Evolutionary conservation across 495 filamentous ascomycete species (phyloP).

Genomic region (Aspergillus conjunctus): DNA sequence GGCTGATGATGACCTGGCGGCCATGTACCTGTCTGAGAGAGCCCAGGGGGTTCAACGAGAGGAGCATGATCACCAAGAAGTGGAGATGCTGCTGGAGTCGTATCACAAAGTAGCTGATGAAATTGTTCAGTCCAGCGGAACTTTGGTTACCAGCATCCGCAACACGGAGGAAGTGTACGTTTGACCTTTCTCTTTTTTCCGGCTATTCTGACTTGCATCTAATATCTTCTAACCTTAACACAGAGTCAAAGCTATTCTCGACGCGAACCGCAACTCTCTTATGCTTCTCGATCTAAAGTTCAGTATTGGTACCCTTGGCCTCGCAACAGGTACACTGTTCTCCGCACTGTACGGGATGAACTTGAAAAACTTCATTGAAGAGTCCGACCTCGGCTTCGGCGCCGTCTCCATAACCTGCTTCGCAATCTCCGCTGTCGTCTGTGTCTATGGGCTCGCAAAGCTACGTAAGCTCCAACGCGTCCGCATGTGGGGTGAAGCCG

Average conservation of each 20-base stretch:
- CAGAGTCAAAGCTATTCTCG: conserved; percentile 94
- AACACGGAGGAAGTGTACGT: conserved; percentile 98
- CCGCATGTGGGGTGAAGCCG: conserved; percentile 73
- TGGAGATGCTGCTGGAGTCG: conserved; percentile 94
- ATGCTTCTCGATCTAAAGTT: conserved; percentile 98
- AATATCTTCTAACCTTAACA: background rate
- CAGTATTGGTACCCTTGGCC: conserved; percentile 87
- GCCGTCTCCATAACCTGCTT: conserved; percentile 71
- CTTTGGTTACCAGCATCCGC: conserved; percentile 90
- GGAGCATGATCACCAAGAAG: conserved; percentile 91
- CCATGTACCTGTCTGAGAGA: conserved; percentile 95
- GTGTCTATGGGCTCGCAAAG: conserved; percentile 76
- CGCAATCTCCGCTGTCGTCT: conserved; percentile 73
- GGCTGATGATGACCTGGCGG: conserved; percentile 91
- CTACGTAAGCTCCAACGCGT: conserved; percentile 86
- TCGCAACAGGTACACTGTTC: conserved; percentile 90
- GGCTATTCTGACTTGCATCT: conserved; percentile 16
- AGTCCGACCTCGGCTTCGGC: conserved; percentile 85
- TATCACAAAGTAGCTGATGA: conserved; percentile 98
- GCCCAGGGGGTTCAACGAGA: conserved; percentile 68
- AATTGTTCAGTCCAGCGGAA: conserved; percentile 92
- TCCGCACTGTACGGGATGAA: conserved; percentile 99
- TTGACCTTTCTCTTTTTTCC: background rate
- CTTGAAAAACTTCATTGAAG: conserved; percentile 97
- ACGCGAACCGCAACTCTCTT: conserved; percentile 94